Evolutionary conservation across 129 eudicot genomes (phyloP), one percentile per base, ranked within the genome.

Genomic region (Calendula officinalis): DNA sequence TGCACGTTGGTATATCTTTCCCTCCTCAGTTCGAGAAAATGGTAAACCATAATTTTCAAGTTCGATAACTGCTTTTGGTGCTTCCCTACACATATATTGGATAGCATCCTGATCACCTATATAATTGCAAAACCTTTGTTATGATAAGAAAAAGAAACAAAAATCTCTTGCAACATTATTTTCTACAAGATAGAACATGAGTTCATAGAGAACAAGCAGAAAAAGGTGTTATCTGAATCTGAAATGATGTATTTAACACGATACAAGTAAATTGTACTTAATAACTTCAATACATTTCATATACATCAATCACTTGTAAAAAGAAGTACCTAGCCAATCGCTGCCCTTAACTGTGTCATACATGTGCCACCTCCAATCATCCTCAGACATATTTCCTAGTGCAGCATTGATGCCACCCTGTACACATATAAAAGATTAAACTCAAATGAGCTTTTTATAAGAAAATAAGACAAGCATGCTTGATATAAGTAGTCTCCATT

Each of bases 341-440:
- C 97, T 91, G 67, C 97, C 97, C 74, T 91, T 91, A 30, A 91
- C 97, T 33, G 97, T 91, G 76, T 91, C 97, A 71, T 91, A 91
- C 97, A 22, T 22, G 30, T 22, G 30, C 30, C 30, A 22, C 30
- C 30, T 22, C 30, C 30, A 22, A 22, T 22, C 97, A 82, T 91
- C 97, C 75, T 87, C 97, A 3, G 79, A 59, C 97, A 91, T 91
- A 66, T 91, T 91, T 56, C 95, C 97, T 67, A 91, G 58, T 72
- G 97, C 97, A 75, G 97, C 97, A 84, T 91, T 91, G 67, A 91
- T 87, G 16, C 97, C 97, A 75, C 97, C 97, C 97, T 90, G 78
- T 69, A 79, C 4, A 14, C 56, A 45, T 69, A 13, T 35, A 34
- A 41, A 68, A 69, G 14, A 41, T 43, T 56, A 45, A 56, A 66